Base-by-base conservation (phyloP, 1,284 basidiomycete species). In the Leccinum variabile region DNA sequence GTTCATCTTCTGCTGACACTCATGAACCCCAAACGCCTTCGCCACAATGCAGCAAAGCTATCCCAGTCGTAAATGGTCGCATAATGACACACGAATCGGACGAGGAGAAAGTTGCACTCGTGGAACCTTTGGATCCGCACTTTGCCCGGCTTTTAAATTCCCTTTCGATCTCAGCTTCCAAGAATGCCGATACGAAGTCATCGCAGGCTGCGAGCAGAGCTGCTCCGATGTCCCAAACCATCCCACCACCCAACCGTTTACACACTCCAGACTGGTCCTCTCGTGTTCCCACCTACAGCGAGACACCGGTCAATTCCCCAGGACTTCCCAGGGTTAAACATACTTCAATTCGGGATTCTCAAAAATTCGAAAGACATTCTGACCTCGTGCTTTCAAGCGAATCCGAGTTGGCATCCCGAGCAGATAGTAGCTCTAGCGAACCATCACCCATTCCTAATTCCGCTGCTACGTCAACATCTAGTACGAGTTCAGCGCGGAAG, bases 71-170 rank as follows among this genome's bases (percentile, higher is more conserved):
- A 25, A 68, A 70, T 39, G 65, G 60, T 56, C 69, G 63, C 62
- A 63, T 60, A 33, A 59, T 55, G 54, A 68, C 65, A 61, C 68
- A 66, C 54, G 66, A 68, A 56, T 66, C 67, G 65, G 65, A 68
- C 59, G 66, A 71, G 61, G 76, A 69, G 55, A 75, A 75, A 46
- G 63, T 57, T 14, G 57, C 65, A 37, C 59, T 67, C 14, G 62
- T 62, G 13, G 67, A 73, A 60, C 66, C 72, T 56, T 75, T 88
- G 62, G 88, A 91, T 72, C 87, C 89, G 44, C 88, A 91, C 68
- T 82, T 92, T 69, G 87, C 89, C 25, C 82, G 85, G 25, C 78
- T 91, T 11, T 76, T 91, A 56, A 84, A 80, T 57, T 84, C 83
- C 6, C 79, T 91, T 56, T 82, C 85, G 13, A 74, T 86, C 57